Conservation (phyloP, 2,329 filamentous ascomycete species). For the Scedosporium boydii region DNA sequence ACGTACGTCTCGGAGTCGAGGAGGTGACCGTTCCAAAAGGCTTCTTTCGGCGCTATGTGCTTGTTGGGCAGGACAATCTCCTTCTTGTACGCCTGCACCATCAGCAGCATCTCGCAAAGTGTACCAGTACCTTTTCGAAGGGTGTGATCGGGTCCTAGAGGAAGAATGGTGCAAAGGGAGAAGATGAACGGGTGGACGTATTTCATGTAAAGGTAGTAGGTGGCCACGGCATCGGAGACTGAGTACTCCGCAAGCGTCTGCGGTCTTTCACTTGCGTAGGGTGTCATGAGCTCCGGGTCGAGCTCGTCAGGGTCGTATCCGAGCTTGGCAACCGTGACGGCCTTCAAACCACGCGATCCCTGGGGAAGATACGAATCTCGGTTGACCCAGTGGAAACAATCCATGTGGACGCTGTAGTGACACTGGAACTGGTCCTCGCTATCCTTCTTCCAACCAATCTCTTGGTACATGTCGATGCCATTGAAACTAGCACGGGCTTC, state of each 20-base stretch:
- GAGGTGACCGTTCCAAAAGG: slow-evolving; percentile 94
- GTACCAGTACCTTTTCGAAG: slow-evolving; percentile 94
- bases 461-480: slow-evolving; percentile 98
- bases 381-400: slow-evolving; percentile 98
- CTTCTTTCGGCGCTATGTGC: slow-evolving; percentile 79
- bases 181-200: slow-evolving; percentile 99
- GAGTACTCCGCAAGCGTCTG: slow-evolving; percentile 97
- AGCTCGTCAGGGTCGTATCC: slow-evolving; percentile 98
- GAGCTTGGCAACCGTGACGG: slow-evolving; percentile 93
- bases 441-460: slow-evolving; percentile 95
- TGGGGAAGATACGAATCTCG: slow-evolving; percentile 97
- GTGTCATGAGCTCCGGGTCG: slow-evolving; percentile 95
- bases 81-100: slow-evolving; percentile 94
- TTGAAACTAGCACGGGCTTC: slow-evolving; percentile 87
- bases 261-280: slow-evolving; percentile 78
- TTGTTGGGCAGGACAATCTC: slow-evolving; percentile 94
- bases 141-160: slow-evolving; percentile 84
- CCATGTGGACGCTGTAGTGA: slow-evolving; percentile 95
- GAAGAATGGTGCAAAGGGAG: slow-evolving; percentile 93
- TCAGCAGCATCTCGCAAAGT: slow-evolving; percentile 97
- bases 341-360: slow-evolving; percentile 92
- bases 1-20: slow-evolving; percentile 97
- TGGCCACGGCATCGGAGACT: slow-evolving; percentile 96
- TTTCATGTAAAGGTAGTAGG: slow-evolving; percentile 99
- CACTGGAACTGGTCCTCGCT: slow-evolving; percentile 94